Evolutionary conservation across 495 filamentous ascomycete species (phyloP).

Genomic region (Collariella sp.): DNA sequence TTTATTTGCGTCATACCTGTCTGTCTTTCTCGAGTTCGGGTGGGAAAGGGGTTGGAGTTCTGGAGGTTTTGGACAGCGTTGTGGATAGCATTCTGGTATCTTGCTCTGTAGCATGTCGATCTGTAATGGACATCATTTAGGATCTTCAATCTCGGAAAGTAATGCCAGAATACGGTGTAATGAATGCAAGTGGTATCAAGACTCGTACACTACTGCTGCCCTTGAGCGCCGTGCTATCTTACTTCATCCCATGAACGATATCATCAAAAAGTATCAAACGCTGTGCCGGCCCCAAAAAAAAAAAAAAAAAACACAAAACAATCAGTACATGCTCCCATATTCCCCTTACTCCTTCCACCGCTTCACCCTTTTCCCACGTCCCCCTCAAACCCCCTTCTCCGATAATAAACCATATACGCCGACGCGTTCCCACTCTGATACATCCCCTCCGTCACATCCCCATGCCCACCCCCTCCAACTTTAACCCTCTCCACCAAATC

Average conservation of each 20-base stretch:
- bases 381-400: constrained; percentile 7
- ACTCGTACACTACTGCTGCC: background rate
- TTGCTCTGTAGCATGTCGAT: no score
- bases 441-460: constrained; percentile 17
- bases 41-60: no score
- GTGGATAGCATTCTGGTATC: no score
- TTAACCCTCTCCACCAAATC: constrained; percentile 18
- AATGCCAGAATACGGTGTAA: background rate
- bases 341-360: background rate
- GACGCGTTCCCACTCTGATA: constrained; percentile 14
- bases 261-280: background rate
- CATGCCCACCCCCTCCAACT: constrained; percentile 10
- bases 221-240: background rate
- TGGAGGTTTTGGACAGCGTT: no score
- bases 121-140: no score
- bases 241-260: background rate
- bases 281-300: background rate
- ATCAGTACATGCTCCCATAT: background rate
- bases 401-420: constrained; percentile 28
- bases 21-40: no score
- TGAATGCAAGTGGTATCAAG: constrained; percentile 1
- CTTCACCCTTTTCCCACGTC: background rate
- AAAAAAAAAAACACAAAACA: background rate
- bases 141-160: background rate
- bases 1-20: background rate